These are phyloP conservation scores for Starmerella tilneyi DNA, from an alignment of 805 yeast species.

Conservation along the genomic window DNA sequence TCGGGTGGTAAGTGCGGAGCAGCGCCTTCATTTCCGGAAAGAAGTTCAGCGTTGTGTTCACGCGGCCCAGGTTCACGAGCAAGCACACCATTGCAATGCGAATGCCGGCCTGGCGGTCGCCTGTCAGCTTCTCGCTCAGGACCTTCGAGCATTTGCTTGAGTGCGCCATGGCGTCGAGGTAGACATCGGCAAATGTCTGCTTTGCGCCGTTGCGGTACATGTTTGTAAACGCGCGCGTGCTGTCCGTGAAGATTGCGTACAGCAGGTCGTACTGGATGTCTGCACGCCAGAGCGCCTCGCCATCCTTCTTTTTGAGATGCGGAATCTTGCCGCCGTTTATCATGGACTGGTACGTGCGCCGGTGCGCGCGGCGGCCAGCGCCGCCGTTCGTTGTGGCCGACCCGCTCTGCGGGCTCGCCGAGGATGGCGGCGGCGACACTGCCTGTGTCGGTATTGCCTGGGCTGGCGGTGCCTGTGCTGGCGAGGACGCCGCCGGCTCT, in stretches of 20 bases:
- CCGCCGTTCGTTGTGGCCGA: not conserved
- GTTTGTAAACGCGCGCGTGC: constrained; percentile 51
- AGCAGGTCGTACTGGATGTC: constrained; percentile 82
- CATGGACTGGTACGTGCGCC: constrained; percentile 24
- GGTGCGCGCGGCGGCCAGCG: constrained; percentile 18
- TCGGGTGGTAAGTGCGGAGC: constrained; percentile 83
- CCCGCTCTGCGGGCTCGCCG: constrained; percentile 4
- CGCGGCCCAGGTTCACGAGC: constrained; percentile 80
- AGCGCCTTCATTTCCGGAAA: constrained; percentile 94
- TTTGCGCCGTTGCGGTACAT: constrained; percentile 31
- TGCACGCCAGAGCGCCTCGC: constrained; percentile 79
- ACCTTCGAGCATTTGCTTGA: constrained; percentile 76
- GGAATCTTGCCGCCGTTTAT: constrained; percentile 30
- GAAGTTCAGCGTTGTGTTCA: constrained; percentile 88
- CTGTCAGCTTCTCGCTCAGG: constrained; percentile 64
- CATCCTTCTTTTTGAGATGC: constrained; percentile 72
- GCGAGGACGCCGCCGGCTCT: too few species aligned
- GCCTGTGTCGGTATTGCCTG: not conserved
- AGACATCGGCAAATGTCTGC: constrained; percentile 71
- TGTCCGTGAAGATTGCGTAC: constrained; percentile 51
- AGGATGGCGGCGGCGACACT: constrained; percentile 1
- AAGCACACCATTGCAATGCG: constrained; percentile 74
- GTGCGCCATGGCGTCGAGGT: constrained; percentile 69
- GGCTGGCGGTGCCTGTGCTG: not conserved
- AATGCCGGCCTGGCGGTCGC: constrained; percentile 48